phyloP scores from a whole-genome alignment of 768 basidiomycete genomes.

The Phanerodontia chrysosporium region DNA sequence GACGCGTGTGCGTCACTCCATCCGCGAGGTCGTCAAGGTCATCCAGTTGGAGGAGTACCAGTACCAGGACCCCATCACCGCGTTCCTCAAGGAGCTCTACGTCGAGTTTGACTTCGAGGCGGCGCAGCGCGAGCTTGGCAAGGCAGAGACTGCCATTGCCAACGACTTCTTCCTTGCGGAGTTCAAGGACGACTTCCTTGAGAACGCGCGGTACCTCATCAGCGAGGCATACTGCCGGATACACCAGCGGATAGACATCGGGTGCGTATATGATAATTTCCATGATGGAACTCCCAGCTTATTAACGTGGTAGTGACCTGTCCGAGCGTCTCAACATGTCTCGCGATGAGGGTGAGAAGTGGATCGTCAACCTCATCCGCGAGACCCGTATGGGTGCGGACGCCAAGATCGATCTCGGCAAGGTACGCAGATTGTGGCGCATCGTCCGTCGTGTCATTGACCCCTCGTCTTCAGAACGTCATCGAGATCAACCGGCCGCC shows the following conservation, averaged over 20 bases:
- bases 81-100: conserved; percentile 91
- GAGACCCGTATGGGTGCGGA: conserved; percentile 96
- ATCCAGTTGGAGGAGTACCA: conserved; percentile 96
- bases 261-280: conserved; percentile 39
- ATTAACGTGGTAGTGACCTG: conserved; percentile 58
- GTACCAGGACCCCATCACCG: conserved; percentile 89
- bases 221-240: conserved; percentile 98
- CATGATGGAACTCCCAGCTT: not conserved
- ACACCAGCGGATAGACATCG: conserved; percentile 88
- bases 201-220: conserved; percentile 93
- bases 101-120: conserved; percentile 95
- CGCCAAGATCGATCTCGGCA: conserved; percentile 96
- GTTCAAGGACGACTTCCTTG: conserved; percentile 91
- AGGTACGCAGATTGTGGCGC: conserved; percentile 43
- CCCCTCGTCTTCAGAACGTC: conserved; percentile 64
- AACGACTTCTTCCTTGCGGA: conserved; percentile 94
- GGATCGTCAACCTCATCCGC: conserved; percentile 98
- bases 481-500: conserved; percentile 93
- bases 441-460: not conserved
- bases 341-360: conserved; percentile 96
- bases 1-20: conserved; percentile 79
- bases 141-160: conserved; percentile 77
- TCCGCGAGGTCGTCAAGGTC: conserved; percentile 89
- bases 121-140: conserved; percentile 76
- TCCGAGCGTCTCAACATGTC: conserved; percentile 91